Evolutionary conservation across 2,329 filamentous ascomycete species (phyloP), one percentile per base, ranked within the genome.

Genomic region (Coleophoma crateriformis): DNA sequence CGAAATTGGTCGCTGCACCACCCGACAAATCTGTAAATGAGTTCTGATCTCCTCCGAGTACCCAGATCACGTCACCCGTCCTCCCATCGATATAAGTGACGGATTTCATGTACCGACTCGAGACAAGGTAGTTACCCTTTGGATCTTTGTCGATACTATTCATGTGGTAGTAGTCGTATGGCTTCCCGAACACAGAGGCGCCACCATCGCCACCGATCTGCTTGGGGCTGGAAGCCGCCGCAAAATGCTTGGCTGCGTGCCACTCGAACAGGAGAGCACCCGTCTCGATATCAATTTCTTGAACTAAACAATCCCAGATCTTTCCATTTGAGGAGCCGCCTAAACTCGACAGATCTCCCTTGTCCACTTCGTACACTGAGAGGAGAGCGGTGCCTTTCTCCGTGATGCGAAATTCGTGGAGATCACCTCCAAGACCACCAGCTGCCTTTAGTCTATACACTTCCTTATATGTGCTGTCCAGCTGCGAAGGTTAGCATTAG

Each of bases 231-330:
- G 40, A 35, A 15, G 38, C 15, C n/a, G 14, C 35, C 11, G 42
- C 34, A 37, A 34, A 41, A 33, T 49, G 40, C 8, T 49, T 33
- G 14, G 37, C 20, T 34, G 66, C 67, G 14, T 67, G 65, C 71
- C 76, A 79, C 51, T 77, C 71, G 50, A 77, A 78, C 6, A 78
- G 42, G 33, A 77, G 60, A 37, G 66, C 61, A 19, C 71, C 70
- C 4, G 71, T 75, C 7, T 68, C 68, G 12, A 77, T 65, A 51
- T 78, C 70, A 19, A 78, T 64, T 58, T 78, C 75, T 52, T 74
- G 70, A 49, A 73, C 68, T 5, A 69, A 50, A 41, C 66, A 67
- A 43, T 74, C 70, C 52, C 68, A 67, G 5, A 74, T 59, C 61
- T 67, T 73, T n/a, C 68, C 69, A 57, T 57, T n/a, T 58, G 56